Evolutionary conservation across 768 basidiomycete species (phyloP).

Genomic region (Psilocybe tampanensis): DNA sequence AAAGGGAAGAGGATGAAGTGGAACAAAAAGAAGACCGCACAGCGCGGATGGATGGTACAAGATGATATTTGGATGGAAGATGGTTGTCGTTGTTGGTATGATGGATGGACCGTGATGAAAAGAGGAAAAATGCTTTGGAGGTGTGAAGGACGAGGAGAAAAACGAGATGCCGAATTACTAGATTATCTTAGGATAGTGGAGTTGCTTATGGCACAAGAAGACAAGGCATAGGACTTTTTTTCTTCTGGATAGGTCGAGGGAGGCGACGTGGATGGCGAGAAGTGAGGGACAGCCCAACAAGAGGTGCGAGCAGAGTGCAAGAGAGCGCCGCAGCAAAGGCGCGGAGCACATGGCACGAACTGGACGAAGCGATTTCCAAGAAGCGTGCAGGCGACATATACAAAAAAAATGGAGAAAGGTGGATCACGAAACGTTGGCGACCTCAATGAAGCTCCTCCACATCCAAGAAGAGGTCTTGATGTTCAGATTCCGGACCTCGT

Average conservation of each 20-base stretch:
- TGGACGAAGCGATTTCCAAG: background rate
- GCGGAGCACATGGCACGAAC: background rate
- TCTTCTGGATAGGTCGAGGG: background rate
- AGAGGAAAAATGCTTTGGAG: background rate
- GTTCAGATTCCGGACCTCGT: background rate
- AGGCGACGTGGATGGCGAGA: background rate
- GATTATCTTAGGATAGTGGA: background rate
- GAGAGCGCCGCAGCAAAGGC: too few species aligned
- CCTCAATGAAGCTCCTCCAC: conserved; percentile 69
- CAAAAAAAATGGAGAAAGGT: background rate
- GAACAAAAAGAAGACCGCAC: background rate
- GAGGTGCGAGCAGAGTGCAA: background rate
- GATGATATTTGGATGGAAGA: conserved; percentile 2
- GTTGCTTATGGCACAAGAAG: conserved; percentile 1
- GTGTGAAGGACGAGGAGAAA: background rate
- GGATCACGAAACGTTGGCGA: conserved; percentile 39
- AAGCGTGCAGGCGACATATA: background rate
- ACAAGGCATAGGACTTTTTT: background rate
- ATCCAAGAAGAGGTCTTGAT: conserved; percentile 40
- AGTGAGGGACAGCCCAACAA: too few species aligned
- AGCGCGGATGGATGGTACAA: conserved; percentile 4
- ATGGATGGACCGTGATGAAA: background rate
- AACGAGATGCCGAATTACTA: background rate
- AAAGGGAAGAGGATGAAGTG: background rate
- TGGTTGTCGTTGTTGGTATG: background rate